phyloP scores from a whole-genome alignment of 352 stramenopile species.

The Pythium chondricola region DNA sequence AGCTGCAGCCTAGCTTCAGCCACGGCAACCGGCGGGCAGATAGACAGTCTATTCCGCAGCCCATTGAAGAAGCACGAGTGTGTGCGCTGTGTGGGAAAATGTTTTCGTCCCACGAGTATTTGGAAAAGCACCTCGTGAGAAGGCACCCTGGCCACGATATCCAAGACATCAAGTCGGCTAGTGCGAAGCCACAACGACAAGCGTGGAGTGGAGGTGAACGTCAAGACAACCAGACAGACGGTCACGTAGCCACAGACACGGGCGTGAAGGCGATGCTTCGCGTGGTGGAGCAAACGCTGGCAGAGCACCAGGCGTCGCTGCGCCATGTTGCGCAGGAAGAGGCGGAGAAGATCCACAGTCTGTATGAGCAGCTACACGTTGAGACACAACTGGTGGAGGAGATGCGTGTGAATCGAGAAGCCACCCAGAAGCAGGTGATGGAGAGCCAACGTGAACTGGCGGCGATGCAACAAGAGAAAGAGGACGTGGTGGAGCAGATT shows the following conservation, averaged over 20 bases:
- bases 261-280: slow-evolving; percentile 45
- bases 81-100: slow-evolving; percentile 63
- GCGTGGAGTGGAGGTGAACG: slow-evolving; percentile 7
- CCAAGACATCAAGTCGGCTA: not conserved
- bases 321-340: slow-evolving; percentile 39
- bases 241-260: not conserved
- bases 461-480: slow-evolving; percentile 27
- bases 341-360: slow-evolving; percentile 31
- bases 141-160: slow-evolving; percentile 32
- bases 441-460: slow-evolving; percentile 31
- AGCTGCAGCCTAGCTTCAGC: slow-evolving; percentile 27
- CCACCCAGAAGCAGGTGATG: slow-evolving; percentile 25
- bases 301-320: slow-evolving; percentile 44
- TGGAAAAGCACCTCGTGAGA: slow-evolving; percentile 56
- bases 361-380: slow-evolving; percentile 50
- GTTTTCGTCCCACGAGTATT: slow-evolving; percentile 52
- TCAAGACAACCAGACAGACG: slow-evolving; percentile 1
- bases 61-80: slow-evolving; percentile 36
- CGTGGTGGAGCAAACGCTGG: slow-evolving; percentile 35
- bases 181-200: not conserved
- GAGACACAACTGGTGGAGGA: slow-evolving; percentile 44
- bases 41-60: not conserved
- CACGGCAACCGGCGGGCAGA: not conserved
- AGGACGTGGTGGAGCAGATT: slow-evolving; percentile 28
- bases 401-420: slow-evolving; percentile 22